These are phyloP conservation scores for Misopates orontium DNA, from an alignment of 257 asterid species.

Conservation along the genomic window DNA sequence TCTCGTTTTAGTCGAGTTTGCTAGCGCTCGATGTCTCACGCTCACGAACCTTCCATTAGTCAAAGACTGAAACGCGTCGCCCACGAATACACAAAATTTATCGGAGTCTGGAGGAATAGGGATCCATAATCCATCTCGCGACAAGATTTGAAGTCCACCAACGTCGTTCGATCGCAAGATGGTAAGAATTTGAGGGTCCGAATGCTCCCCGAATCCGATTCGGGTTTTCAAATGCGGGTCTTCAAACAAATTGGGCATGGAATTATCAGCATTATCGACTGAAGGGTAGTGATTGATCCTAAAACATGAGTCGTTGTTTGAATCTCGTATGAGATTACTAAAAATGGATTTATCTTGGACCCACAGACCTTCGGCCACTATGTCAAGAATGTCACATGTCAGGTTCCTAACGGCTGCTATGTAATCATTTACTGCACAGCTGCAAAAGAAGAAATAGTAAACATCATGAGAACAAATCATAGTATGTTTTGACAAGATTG, in stretches of 20 bases:
- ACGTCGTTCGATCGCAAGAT: slow-evolving; percentile 68
- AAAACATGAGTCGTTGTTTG: slow-evolving; percentile 74
- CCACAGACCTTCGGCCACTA: slow-evolving; percentile 57
- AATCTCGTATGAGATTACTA: slow-evolving; percentile 51
- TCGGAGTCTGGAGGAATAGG: slow-evolving; percentile 60
- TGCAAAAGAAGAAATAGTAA: slow-evolving; percentile 25
- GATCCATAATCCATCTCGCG: slow-evolving; percentile 56
- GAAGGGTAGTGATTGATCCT: slow-evolving; percentile 74
- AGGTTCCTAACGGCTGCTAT: slow-evolving; percentile 50
- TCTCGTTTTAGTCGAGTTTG: slow-evolving; percentile 43
- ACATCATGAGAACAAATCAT: slow-evolving; percentile 5
- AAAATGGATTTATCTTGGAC: slow-evolving; percentile 39
- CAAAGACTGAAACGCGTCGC: slow-evolving; percentile 66
- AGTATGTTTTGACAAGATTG: slow-evolving; percentile 19
- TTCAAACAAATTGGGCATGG: slow-evolving; percentile 1
- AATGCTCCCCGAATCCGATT: slow-evolving; percentile 82
- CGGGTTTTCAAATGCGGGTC: slow-evolving; percentile 27
- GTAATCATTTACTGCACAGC: slow-evolving; percentile 58
- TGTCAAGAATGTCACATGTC: slow-evolving; percentile 64
- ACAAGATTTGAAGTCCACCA: slow-evolving; percentile 64
- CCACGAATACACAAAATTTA: slow-evolving; percentile 62
- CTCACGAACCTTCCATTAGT: slow-evolving; percentile 69
- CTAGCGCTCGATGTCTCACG: slow-evolving; percentile 66
- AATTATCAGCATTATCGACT: not conserved
- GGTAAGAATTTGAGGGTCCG: slow-evolving; percentile 81